Conservation (phyloP, 148 eudicot genomes). For the Silene uniflora region DNA sequence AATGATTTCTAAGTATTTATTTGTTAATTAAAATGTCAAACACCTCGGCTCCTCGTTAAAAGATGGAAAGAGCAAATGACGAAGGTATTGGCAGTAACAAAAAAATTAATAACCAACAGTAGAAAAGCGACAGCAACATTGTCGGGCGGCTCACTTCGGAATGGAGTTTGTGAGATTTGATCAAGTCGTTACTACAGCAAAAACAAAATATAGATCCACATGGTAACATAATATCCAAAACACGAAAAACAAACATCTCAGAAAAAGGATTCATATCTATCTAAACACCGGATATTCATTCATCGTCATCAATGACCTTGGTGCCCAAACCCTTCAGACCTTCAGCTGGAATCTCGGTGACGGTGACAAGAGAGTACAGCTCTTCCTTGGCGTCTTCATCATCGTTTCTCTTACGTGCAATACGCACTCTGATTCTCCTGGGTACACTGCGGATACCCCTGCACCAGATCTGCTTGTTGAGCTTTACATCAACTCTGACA, state of each 20-base stretch:
- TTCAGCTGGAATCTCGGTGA: constrained; percentile 70
- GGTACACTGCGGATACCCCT: constrained; percentile 87
- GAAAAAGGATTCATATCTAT: constrained; percentile 4
- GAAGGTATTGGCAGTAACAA: no score
- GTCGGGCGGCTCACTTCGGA: neutral
- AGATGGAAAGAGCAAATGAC: no score
- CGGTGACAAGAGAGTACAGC: constrained; percentile 88
- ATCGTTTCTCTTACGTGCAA: constrained; percentile 89
- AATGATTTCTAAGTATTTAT: no score
- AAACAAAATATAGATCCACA: constrained; percentile 18
- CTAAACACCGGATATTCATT: constrained; percentile 27
- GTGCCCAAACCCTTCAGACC: constrained; percentile 86
- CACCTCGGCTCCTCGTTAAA: no score
- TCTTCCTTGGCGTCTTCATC: constrained; percentile 96
- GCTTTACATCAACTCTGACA: constrained; percentile 77
- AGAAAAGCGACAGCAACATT: neutral
- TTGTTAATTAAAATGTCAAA: no score
- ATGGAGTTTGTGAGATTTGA: neutral
- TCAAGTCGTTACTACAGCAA: neutral
- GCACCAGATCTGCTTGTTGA: constrained; percentile 85
- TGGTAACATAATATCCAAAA: constrained; percentile 10
- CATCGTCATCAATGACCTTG: constrained; percentile 82
- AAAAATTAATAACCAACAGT: no score
- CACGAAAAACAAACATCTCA: neutral
- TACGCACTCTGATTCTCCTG: constrained; percentile 72